A percentile compares a stretch with the other conserved stretches of the same genome.
phyloP scores from a whole-genome alignment of 306 rosid genomes.

The Argentina anserina region DNA sequence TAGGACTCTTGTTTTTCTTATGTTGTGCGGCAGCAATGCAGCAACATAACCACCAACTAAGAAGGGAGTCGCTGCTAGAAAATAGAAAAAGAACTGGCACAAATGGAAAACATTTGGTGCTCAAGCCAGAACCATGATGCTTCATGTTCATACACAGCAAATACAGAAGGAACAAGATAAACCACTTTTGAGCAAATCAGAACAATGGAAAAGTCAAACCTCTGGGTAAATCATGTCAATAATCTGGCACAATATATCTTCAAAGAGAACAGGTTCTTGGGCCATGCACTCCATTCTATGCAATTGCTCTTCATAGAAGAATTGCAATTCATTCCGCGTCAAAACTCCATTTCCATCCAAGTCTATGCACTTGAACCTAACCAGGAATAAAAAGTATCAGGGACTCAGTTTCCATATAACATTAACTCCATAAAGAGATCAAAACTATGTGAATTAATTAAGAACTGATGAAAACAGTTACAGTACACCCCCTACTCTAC shows the following conservation, averaged over 20 bases:
- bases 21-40: background rate
- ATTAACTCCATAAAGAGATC: slow-evolving; percentile 1
- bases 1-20: background rate
- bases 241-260: slow-evolving; percentile 95
- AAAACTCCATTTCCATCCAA: slow-evolving; percentile 93
- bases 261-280: slow-evolving; percentile 98
- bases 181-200: slow-evolving; percentile 3
- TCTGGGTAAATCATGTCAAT: slow-evolving; percentile 95
- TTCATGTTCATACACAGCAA: background rate
- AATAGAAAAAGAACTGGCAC: background rate
- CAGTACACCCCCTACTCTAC: background rate
- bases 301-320: slow-evolving; percentile 97
- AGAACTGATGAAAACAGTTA: background rate
- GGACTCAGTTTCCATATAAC: slow-evolving; percentile 8
- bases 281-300: slow-evolving; percentile 99
- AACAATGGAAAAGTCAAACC: slow-evolving; percentile 50
- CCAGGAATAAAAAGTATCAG: slow-evolving; percentile 32
- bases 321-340: slow-evolving; percentile 92
- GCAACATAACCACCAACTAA: background rate
- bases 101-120: background rate
- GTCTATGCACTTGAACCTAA: slow-evolving; percentile 97
- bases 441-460: slow-evolving; percentile 13
- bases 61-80: background rate
- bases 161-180: background rate
- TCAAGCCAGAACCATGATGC: background rate